A percentile compares a stretch with the other conserved stretches of the same genome.
phyloP scores from a whole-genome alignment of 176 grass and related monocot species.

The Bromus sterilis region DNA sequence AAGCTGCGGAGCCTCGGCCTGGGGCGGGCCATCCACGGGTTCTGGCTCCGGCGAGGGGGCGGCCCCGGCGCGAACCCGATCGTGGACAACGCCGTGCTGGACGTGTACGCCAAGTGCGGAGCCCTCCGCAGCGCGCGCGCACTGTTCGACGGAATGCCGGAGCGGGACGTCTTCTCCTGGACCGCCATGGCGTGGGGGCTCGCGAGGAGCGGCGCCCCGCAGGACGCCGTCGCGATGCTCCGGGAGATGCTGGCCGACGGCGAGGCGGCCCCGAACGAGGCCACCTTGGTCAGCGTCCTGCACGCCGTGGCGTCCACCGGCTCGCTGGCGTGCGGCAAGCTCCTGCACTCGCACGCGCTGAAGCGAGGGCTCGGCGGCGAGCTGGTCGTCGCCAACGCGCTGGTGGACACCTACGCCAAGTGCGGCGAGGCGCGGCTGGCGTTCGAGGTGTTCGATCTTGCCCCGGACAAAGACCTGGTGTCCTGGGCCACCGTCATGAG shows the following conservation, averaged over 20 bases:
- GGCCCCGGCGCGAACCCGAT: constrained; percentile 29
- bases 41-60: constrained; percentile 26
- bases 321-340: constrained; percentile 7
- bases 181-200: constrained; percentile 44
- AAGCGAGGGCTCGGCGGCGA: constrained; percentile 21
- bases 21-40: constrained; percentile 32
- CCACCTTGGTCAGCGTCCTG: constrained; percentile 36
- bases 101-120: constrained; percentile 39
- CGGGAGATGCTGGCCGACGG: constrained; percentile 3
- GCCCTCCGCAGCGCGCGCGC: constrained; percentile 14
- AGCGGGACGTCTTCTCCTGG: constrained; percentile 35
- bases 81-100: constrained; percentile 38
- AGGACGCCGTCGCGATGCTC: constrained; percentile 34
- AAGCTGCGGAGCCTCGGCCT: constrained; percentile 10
- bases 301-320: constrained; percentile 26
- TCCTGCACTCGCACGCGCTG: constrained; percentile 17
- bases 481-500: constrained; percentile 46
- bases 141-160: constrained; percentile 50
- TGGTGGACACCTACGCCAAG: constrained; percentile 46
- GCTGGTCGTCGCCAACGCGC: constrained; percentile 33
- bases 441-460: constrained; percentile 27
- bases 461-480: constrained; percentile 31
- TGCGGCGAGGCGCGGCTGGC: constrained; percentile 38
- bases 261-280: constrained; percentile 19
- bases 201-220: constrained; percentile 15